Percentiles rank a stretch among this genome's conserved stretches.
These are phyloP conservation scores for Aspergillus sp. DNA, from an alignment of 2,329 filamentous ascomycete species.

Conservation along the genomic window DNA sequence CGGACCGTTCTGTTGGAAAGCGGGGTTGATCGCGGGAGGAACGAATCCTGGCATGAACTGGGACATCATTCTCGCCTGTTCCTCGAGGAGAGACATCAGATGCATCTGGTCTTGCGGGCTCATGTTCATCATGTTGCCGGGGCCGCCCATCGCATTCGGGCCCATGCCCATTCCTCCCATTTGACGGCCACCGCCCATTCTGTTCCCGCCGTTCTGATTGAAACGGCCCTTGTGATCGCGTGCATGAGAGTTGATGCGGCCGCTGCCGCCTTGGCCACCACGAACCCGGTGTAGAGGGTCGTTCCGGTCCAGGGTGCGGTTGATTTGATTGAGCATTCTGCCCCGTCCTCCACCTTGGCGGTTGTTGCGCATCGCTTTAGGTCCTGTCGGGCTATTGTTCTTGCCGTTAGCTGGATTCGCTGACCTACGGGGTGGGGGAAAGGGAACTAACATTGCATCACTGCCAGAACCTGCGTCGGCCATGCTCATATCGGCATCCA, in stretches of 20 bases:
- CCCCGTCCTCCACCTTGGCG: slow-evolving; percentile 63
- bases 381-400: slow-evolving; percentile 75
- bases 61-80: slow-evolving; percentile 83
- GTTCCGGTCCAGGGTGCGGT: slow-evolving; percentile 76
- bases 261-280: slow-evolving; percentile 59
- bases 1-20: slow-evolving; percentile 49
- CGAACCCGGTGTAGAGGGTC: slow-evolving; percentile 81
- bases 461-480: slow-evolving; percentile 48
- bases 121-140: slow-evolving; percentile 50
- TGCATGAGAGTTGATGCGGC: slow-evolving; percentile 76
- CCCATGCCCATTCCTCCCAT: slow-evolving; percentile 44
- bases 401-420: slow-evolving; percentile 37
- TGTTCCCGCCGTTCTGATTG: slow-evolving; percentile 38
- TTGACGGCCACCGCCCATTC: slow-evolving; percentile 49
- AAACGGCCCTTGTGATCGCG: slow-evolving; percentile 70
- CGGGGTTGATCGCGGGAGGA: slow-evolving; percentile 53
- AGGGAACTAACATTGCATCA: slow-evolving; percentile 39
- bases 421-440: background rate
- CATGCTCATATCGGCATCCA: slow-evolving; percentile 80
- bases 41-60: slow-evolving; percentile 62
- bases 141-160: slow-evolving; percentile 36
- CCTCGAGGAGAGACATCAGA: slow-evolving; percentile 75
- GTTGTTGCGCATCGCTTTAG: slow-evolving; percentile 87
- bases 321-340: slow-evolving; percentile 80
- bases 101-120: slow-evolving; percentile 70